Base-by-base conservation (phyloP, 192 early-diverging fungal genomes). In the Linderina pennispora region DNA sequence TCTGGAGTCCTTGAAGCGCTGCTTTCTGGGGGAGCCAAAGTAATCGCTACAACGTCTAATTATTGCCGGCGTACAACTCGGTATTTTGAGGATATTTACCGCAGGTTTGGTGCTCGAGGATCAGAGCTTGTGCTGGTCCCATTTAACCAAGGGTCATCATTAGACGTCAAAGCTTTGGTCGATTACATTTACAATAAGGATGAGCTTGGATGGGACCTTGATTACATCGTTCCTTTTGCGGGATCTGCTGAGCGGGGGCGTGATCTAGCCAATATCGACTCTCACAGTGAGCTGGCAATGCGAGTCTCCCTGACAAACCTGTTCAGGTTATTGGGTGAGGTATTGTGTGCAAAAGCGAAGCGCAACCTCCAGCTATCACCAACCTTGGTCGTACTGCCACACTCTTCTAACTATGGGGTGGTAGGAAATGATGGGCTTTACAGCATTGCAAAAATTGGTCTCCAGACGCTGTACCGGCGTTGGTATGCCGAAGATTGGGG, bases 301-400 rank as follows among this genome's bases (percentile, higher is more conserved):
- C 81, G 94, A 32, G 84, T 90, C 43, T 92, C 93, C 91, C 79
- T 97, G 62, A 95, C 91, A 46, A 97, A 97, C 71, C 55, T 92
- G 22, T 52, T 94, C 40, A 84, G 94, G 23, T 53, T 95, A 47
- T 63, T 97, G 48, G 94, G 94, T 39, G 73, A 79, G 38, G 80
- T 97, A 47, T 89, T 88, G 77, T 72, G 69, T 45, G 79, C 87
- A 65, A 92, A 92, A 79, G 76, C 81, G 53, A 47, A 59, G 54
- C 55, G 78, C 33, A 83, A 82, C 38, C 83, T 76, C 50, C 79
- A 85, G 45, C 88, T 88, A 33, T 83, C 88, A 45, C 90, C 90
- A 41, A 85, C 90, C 20, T 82, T 81, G 41, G 85, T 90, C 33
- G 74, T 92, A 10, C 57, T 92, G 35, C 90, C 90, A 5, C 56